Percentiles rank a stretch among this genome's conserved stretches.
These are phyloP conservation scores for Microbotryomycetes sp. DNA, from an alignment of 1,284 basidiomycete species.

Conservation along the genomic window DNA sequence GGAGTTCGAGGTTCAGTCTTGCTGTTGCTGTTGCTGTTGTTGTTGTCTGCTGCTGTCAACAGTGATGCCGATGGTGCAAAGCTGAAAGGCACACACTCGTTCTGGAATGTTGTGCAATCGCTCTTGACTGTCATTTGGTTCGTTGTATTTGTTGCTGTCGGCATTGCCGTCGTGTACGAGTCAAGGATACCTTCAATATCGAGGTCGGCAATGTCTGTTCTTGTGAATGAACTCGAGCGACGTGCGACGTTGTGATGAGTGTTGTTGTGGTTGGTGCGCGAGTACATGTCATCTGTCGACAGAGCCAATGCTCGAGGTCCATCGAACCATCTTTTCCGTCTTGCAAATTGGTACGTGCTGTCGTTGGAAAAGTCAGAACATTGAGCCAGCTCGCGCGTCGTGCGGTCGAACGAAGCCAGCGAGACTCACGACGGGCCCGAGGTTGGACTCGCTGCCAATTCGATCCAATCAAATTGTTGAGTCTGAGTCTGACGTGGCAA, in stretches of 20 bases:
- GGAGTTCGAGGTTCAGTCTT: background rate
- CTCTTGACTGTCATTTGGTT: background rate
- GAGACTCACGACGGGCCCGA: too few species aligned
- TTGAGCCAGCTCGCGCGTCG: too few species aligned
- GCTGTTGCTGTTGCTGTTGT: too few species aligned
- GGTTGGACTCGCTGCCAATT: background rate
- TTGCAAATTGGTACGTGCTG: background rate
- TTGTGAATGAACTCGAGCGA: constrained; percentile 8
- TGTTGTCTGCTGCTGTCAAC: background rate
- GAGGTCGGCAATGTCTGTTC: constrained; percentile 22
- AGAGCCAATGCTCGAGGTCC: background rate
- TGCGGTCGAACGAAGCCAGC: too few species aligned
- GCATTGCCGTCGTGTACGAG: constrained; percentile 2
- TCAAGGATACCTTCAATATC: constrained; percentile 28
- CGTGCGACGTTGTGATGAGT: background rate
- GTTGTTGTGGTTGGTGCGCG: background rate
- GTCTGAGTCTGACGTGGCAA: too few species aligned
- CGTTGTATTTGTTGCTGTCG: background rate
- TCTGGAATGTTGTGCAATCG: constrained; percentile 1
- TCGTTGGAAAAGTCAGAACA: background rate
- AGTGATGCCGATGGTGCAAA: background rate
- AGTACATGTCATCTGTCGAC: background rate
- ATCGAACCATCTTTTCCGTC: background rate
- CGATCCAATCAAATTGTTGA: background rate
- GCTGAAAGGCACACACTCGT: background rate